Evolutionary conservation across 2,329 filamentous ascomycete genomes (phyloP), one percentile per base, ranked within the genome.

Genomic region (Exophiala calicioides): DNA sequence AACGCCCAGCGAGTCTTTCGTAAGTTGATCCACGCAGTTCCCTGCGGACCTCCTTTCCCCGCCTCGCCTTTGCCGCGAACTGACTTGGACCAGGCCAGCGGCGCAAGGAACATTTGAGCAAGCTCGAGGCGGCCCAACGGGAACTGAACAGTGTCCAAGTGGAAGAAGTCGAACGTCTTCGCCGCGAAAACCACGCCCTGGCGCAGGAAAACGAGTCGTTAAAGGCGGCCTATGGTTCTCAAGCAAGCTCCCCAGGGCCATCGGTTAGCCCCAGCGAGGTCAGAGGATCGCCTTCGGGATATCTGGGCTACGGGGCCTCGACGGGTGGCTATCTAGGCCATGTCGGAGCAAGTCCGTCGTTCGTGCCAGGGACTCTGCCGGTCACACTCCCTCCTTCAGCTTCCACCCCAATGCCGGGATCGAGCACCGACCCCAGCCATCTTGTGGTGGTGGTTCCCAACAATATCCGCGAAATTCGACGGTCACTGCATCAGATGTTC

Each of bases 1-100:
- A 66, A 72, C 54, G 69, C 69, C 35, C 69, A 72, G 46, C 58
- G 69, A 55, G 67, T 71, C 54, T 72, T 72, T 53, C 67, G 69
- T 72, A 68, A 56, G 68, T 58, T 30, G 18, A 29, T 39, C 21
- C 32, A 33, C 18, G 24, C 33, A 19, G 33, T 31, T 44, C 41
- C 12, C 43, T 9, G 24, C 34, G 31, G 36, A 36, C 29, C 31
- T 29, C 8, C 12, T 33, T 15, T 35, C 42, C 27, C 19, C 7
- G 19, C 21, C 34, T 42, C 18, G 18, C 27, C 36, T 44, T 31
- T 9, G 23, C 26, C 26, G 27, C 31, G 15, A 30, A 49, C 52
- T 55, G 45, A 55, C 24, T 19, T 13, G 21, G 23, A 40, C n/a
- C 32, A 72, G 69, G 69, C 26, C 68, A 69, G 49, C 60, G 69